Evolutionary conservation across 2,329 filamentous ascomycete genomes (phyloP), one percentile per base, ranked within the genome.

Genomic region (Aspergillus chevalieri): DNA sequence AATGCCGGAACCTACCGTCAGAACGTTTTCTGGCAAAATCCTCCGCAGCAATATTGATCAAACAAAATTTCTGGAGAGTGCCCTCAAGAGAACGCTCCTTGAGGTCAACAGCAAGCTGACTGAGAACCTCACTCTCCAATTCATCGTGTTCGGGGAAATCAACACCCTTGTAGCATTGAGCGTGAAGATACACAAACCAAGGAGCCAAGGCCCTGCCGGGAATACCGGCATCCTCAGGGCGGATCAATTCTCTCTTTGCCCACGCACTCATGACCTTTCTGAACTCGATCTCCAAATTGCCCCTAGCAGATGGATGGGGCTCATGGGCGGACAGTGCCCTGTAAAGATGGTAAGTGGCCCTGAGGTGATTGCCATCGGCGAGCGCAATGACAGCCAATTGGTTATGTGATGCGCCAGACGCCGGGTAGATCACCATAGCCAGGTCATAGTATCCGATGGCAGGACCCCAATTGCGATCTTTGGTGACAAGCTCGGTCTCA

Each of bases 311-410:
- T 0, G 86, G 85, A 62, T 93, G 85, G 4, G 90, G 89, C 38
- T 84, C 77, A 47, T 83, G 78, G 28, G 89, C 84, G 7, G 84
- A 84, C 57, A 93, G 78, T 14, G 91, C 85, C 54, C 91, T 85
- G 65, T 95, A 93, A 38, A 97, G 82, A 67, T 95, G 84, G 68
- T 96, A 97, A 26, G 94, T 85, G 8, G 89, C 85, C 53, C 89
- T 83, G 46, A 97, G 79, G 65, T 94, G 87, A 57, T 92, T 86
- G 50, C 80, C 81, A 59, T 91, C 67, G 47, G 86, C 84, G 44
- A 89, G 79, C 52, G 86, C 85, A 51, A 97, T 85, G 33, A 97
- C 87, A 33, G 88, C 91, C 66, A 93, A 83, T 68, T 97, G 93
- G 62, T 98, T 92, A 63, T 94, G 87, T 14, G 89, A 87, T 54